Evolutionary conservation across 345 rosid species (phyloP), one percentile per base, ranked within the genome.

Genomic region (Pugionium cornutum): DNA sequence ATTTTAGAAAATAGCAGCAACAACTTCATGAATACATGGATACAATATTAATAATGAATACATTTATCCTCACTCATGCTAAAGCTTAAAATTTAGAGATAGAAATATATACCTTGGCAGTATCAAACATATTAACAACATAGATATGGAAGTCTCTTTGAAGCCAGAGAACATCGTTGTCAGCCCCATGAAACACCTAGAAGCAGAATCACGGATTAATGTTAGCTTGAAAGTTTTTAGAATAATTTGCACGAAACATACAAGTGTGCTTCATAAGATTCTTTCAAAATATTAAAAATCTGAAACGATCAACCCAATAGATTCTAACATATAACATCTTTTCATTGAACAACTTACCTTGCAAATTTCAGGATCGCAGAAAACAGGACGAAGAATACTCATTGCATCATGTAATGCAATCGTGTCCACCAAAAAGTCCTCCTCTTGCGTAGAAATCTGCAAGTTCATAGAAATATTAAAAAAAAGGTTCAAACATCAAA

Each of bases 161-260:
- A 41, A 89, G 84, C 98, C 98, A 92, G 11, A 89, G 77, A 64
- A 92, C 77, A 71, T 92, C 98, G 73, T 89, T 91, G 77, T 92
- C 98, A 48, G 96, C 96, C 50, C 98, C 96, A 49, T 89, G 98
- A 76, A 92, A 92, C 68, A 92, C 98, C 98, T 89, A 68, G n/a
- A 67, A 32, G 34, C 35, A 67, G 2, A 53, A 62, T 53, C 31
- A 26, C 43, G 0, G 1, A 27, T 36, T 53, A 45, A 32, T 18
- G 25, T 37, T 18, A 18, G 18, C 18, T 18, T 18, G 18, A 18
- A 34, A 34, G 36, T 34, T 34, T 34, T 34, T 34, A 5, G 36
- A 34, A 34, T 34, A 34, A 34, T 5, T 3, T 9, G 6, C 40
- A 44, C 47, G 4, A 58, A 36, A 30, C 49, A 58, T 30, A 58